Percentiles rank a stretch among this genome's conserved stretches.
Evolutionary conservation across 2,329 filamentous ascomycete species (phyloP).

Genomic region (Alternaria novae-zelandiae): DNA sequence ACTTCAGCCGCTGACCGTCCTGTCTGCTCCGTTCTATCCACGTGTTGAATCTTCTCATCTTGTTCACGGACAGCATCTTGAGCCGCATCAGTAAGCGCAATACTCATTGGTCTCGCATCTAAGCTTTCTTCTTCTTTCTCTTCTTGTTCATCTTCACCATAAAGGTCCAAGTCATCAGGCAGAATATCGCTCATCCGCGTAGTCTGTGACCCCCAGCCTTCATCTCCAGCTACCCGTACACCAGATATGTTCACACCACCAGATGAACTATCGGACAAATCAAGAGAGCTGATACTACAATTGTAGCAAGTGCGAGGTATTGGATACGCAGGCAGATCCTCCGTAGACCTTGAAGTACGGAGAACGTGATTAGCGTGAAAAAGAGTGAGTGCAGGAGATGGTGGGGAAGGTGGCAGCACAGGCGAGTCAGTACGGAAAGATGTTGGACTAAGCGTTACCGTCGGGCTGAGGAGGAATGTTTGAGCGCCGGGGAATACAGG

Average conservation of each 20-base stretch:
- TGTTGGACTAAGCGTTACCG: not conserved
- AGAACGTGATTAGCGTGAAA: not conserved
- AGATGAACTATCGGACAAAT: not conserved
- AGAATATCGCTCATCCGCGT: slow-evolving; percentile 3
- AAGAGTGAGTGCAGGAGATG: not conserved
- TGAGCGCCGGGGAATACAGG: not conserved
- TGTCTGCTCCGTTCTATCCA: not conserved
- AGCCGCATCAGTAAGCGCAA: not conserved
- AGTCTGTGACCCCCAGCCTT: not conserved
- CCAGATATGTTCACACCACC: not conserved
- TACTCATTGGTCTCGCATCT: not conserved
- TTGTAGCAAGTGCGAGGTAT: not conserved
- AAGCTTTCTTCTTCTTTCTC: not conserved
- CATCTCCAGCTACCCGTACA: not conserved
- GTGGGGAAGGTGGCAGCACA: not conserved
- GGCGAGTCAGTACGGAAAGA: slow-evolving; percentile 1
- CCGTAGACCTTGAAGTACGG: not conserved
- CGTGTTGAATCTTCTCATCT: not conserved
- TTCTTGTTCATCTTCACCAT: not conserved
- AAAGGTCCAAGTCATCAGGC: not conserved
- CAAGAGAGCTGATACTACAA: not conserved
- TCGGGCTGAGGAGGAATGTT: slow-evolving; percentile 8
- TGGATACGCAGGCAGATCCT: not conserved
- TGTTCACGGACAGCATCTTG: not conserved
- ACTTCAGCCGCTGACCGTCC: not conserved